These are phyloP conservation scores for Chaetomiaceae sp. DNA, from an alignment of 2,329 filamentous ascomycete genomes.

Conservation along the genomic window DNA sequence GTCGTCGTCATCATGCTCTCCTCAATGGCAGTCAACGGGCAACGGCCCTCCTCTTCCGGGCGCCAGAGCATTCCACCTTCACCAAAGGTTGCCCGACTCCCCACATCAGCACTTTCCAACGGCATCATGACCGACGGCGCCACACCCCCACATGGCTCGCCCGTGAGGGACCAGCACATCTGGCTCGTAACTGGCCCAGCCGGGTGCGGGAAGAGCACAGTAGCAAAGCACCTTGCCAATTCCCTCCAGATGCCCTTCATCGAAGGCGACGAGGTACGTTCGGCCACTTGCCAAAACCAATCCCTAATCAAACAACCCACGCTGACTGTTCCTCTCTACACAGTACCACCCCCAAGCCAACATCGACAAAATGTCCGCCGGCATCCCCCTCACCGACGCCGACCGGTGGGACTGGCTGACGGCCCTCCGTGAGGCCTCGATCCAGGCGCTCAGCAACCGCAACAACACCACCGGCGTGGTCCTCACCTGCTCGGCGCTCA, in stretches of 20 bases:
- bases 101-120: slow-evolving; percentile 20
- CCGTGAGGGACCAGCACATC: slow-evolving; percentile 57
- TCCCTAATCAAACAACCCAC: not conserved
- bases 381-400: slow-evolving; percentile 80
- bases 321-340: not conserved
- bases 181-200: slow-evolving; percentile 78
- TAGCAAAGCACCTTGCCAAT: slow-evolving; percentile 61
- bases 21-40: slow-evolving; percentile 42
- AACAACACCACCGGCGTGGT: slow-evolving; percentile 70
- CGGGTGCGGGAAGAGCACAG: slow-evolving; percentile 74
- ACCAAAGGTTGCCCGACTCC: slow-evolving; percentile 26
- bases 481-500: slow-evolving; percentile 91
- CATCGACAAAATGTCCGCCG: slow-evolving; percentile 84
- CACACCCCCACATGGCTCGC: slow-evolving; percentile 28
- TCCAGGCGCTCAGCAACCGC: slow-evolving; percentile 51
- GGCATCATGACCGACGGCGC: slow-evolving; percentile 29
- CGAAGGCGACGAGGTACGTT: slow-evolving; percentile 70
- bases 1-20: slow-evolving; percentile 44
- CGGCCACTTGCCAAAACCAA: not conserved
- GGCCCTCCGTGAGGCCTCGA: slow-evolving; percentile 64
- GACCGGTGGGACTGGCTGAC: slow-evolving; percentile 99
- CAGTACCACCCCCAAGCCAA: slow-evolving; percentile 74
- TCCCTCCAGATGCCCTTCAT: slow-evolving; percentile 65
- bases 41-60: slow-evolving; percentile 27
- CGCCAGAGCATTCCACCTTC: slow-evolving; percentile 29